These are phyloP conservation scores for Penicillium sp. DNA, from an alignment of 2,329 filamentous ascomycete genomes.

Conservation along the genomic window DNA sequence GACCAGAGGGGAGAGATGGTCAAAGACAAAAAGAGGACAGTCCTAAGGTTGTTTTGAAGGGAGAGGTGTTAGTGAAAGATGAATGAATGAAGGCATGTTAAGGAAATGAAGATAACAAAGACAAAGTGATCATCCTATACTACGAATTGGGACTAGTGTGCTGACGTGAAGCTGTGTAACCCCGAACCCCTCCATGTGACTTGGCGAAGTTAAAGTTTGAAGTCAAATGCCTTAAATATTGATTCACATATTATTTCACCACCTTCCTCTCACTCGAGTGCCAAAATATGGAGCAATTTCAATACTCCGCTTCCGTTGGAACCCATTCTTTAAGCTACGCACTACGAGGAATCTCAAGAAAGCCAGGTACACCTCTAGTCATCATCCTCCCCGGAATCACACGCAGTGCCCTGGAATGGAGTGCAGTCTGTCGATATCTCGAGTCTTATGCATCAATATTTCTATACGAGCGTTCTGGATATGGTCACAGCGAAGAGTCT, in stretches of 20 bases:
- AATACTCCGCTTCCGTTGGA: not conserved
- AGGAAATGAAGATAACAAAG: too few species aligned
- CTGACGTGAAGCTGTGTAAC: too few species aligned
- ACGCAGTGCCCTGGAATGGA: slow-evolving; percentile 7
- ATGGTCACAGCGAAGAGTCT: slow-evolving; percentile 4
- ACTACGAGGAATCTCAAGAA: slow-evolving; percentile 1
- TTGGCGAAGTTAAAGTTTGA: not conserved
- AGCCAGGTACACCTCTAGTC: slow-evolving; percentile 1
- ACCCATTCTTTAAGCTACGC: slow-evolving; percentile 7
- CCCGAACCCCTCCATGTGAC: not conserved
- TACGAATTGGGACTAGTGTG: too few species aligned
- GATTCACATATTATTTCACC: not conserved
- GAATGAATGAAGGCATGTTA: too few species aligned
- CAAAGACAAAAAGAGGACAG: too few species aligned
- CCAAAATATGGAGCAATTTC: slow-evolving; percentile 3
- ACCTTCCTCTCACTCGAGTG: not conserved
- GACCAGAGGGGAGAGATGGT: too few species aligned
- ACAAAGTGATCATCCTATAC: too few species aligned
- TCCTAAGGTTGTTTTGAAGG: too few species aligned
- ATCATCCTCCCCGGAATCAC: slow-evolving; percentile 3
- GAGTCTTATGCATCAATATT: slow-evolving; percentile 1
- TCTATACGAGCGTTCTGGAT: slow-evolving; percentile 3
- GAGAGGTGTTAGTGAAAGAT: too few species aligned
- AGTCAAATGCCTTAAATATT: not conserved
- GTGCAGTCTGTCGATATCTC: slow-evolving; percentile 4